A percentile compares a stretch with the other conserved stretches of the same genome.
phyloP scores from a whole-genome alignment of 768 basidiomycete species.

The Auriculariales sp. region DNA sequence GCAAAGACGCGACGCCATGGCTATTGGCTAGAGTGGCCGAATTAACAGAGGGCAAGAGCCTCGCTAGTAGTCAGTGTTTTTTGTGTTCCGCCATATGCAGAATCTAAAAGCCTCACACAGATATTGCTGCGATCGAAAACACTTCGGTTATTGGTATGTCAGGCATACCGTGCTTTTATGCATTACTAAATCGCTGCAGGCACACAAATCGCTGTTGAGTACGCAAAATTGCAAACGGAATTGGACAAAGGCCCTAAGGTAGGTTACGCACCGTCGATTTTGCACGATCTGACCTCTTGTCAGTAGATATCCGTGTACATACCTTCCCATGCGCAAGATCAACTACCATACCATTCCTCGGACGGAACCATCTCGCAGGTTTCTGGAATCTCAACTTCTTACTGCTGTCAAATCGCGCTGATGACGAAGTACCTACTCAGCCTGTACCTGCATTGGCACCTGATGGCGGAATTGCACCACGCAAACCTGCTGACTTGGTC shows the following conservation, averaged over 20 bases:
- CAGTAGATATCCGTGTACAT: too few species aligned
- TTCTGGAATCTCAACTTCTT: too few species aligned
- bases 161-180: neutral
- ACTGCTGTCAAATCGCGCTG: too few species aligned
- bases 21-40: constrained; percentile 70
- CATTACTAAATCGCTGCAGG: constrained; percentile 33
- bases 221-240: constrained; percentile 35
- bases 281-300: too few species aligned
- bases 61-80: constrained; percentile 45
- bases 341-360: too few species aligned
- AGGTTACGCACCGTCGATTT: too few species aligned
- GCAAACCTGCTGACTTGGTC: constrained; percentile 33
- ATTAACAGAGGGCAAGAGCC: constrained; percentile 60
- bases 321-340: too few species aligned
- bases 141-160: constrained; percentile 69
- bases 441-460: too few species aligned
- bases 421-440: too few species aligned
- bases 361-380: too few species aligned
- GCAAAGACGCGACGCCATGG: constrained; percentile 95
- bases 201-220: constrained; percentile 64
- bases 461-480: too few species aligned
- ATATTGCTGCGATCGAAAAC: constrained; percentile 82
- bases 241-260: constrained; percentile 10
- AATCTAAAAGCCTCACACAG: constrained; percentile 18
- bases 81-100: neutral